Evolutionary conservation across 2,329 filamentous ascomycete genomes (phyloP), one percentile per base, ranked within the genome.

Genomic region (Calonectria multiphialidica): DNA sequence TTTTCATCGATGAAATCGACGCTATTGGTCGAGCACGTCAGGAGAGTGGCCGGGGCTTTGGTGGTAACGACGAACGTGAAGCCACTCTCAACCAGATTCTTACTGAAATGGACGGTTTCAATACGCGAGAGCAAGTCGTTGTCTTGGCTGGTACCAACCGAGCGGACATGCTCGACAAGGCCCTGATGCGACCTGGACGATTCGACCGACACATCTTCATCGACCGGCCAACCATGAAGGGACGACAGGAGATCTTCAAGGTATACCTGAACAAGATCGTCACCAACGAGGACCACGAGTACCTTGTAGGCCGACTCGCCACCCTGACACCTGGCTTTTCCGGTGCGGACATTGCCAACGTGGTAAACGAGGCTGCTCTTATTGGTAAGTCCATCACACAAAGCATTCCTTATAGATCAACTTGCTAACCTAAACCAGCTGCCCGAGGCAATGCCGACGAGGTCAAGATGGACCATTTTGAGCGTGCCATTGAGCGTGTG

Each of bases 51-150:
- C 80, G 81, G 57, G 86, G 86, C 71, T 93, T 94, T 45, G 96
- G 96, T 75, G 97, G 97, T 73, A 98, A 98, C 81, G 97, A 99
- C 81, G 97, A 99, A 86, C 93, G 97, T 73, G 97, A 99, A 86
- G 95, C 94, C 59, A 99, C 97, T 0, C 92, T 99, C 33, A 99
- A 99, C 85, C 97, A 99, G 86, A 98, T 99, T 73, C 88, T 99
- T 66, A 99, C 97, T 0, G 97, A 99, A 84, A 99, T 99, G 97
- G 97, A 99, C 82, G 97, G 96, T 71, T 98, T 98, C 91, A 98
- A 98, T 85, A 98, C 96, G 9, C 91, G 93, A 2, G 96, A 98
- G 81, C 96, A 98, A 86, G 94, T 99, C 49, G 96, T 99, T 66
- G 97, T 99, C 37, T 90, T 99, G 74, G 97, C 97, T 61, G 97